Evolutionary conservation across 371 early-diverging fungal genomes (phyloP), one percentile per base, ranked within the genome.

Genomic region (Actinomortierella wolfii): DNA sequence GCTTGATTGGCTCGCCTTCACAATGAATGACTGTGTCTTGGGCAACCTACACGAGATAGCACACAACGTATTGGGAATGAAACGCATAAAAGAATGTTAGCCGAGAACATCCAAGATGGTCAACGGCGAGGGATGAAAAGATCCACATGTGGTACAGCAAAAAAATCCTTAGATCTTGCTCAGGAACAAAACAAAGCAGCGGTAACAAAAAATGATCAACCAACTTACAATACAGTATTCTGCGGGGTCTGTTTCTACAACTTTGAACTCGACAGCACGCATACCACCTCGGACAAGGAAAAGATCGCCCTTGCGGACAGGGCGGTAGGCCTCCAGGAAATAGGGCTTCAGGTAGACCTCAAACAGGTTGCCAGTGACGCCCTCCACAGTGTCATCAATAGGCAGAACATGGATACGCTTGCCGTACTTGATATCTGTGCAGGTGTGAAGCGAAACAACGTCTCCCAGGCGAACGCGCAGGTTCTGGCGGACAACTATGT

Each of bases 181-280:
- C 24, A 34, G 11, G 29, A 17, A 26, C 39, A 20, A 20, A 53
- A 53, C 4, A 57, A 52, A 43, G 24, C 15, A 59, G 46, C 13
- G n/a, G 41, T 28, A 45, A 26, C 25, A 1, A 42, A 29, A 48
- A 39, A 49, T 25, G 46, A 40, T 8, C 49, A 53, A 28, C 56
- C 40, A 11, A 87, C 90, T 84, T 85, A 96, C 99, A 81, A 96
- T 96, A 81, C 96, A 96, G 79, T 96, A 97, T 25, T 94, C 95
- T 20, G 89, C 89, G 24, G 97, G 97, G 54, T 98, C 99, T 1
- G 92, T 89, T 73, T 97, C 97, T 13, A 98, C 94, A 25, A 99
- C 94, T 85, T 99, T 99, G 87, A 99, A 99, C 79, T 99, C 99
- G 4, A 99, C 96, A 20, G 95, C 95, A 61, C 99, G 84, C 96